Percentiles rank a stretch among this genome's conserved stretches.
phyloP scores from a whole-genome alignment of 768 basidiomycete genomes.

The Trametopsis cervina region DNA sequence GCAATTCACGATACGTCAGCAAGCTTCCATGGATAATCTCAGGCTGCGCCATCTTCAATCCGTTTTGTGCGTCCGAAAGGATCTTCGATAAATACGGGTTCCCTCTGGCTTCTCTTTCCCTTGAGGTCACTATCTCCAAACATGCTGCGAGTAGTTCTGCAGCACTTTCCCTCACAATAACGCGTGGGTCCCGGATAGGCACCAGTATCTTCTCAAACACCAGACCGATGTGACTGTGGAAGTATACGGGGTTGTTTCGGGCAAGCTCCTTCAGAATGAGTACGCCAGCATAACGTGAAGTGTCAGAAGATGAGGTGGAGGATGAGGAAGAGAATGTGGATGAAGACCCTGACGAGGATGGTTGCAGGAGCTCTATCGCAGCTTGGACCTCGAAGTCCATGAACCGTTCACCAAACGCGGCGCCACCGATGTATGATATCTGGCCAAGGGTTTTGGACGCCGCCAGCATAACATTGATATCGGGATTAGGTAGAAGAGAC shows the following conservation, averaged over 20 bases:
- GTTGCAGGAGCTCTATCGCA: constrained; percentile 73
- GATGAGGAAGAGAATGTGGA: not conserved
- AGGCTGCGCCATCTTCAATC: constrained; percentile 71
- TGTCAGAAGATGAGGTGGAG: not conserved
- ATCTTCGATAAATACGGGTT: constrained; percentile 71
- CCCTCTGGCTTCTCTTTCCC: constrained; percentile 55
- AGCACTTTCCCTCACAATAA: constrained; percentile 88
- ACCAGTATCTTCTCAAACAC: constrained; percentile 92
- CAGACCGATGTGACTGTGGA: constrained; percentile 79
- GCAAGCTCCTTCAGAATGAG: constrained; percentile 93
- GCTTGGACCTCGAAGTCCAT: constrained; percentile 86
- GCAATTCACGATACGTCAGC: constrained; percentile 83
- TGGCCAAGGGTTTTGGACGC: constrained; percentile 89
- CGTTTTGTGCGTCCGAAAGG: constrained; percentile 80
- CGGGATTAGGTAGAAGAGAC: constrained; percentile 82
- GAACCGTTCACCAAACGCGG: constrained; percentile 79
- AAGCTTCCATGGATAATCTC: constrained; percentile 92
- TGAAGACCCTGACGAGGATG: constrained; percentile 54
- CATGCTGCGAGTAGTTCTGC: constrained; percentile 92
- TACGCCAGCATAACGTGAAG: constrained; percentile 78
- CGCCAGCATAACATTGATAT: constrained; percentile 89
- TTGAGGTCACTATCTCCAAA: constrained; percentile 74
- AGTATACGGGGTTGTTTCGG: constrained; percentile 78
- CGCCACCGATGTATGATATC: constrained; percentile 79
- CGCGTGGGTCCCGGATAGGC: constrained; percentile 81